phyloP scores from a whole-genome alignment of 768 basidiomycete species.

The Rhizopogon vesiculosus region DNA sequence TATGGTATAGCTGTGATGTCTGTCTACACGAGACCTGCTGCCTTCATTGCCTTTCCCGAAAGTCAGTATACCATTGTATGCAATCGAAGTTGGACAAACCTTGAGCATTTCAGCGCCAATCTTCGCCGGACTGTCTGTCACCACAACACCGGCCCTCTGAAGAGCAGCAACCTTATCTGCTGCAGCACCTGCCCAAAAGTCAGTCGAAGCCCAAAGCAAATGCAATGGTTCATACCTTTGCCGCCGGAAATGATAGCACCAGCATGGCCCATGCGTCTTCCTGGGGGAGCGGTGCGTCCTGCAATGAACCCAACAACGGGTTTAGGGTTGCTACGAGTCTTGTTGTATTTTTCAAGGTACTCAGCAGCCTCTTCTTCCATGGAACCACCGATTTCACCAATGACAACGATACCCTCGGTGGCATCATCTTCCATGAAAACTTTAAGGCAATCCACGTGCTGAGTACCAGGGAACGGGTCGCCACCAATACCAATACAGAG shows the following conservation, averaged over 20 bases:
- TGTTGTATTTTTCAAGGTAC: slow-evolving; percentile 91
- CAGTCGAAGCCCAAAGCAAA: not conserved
- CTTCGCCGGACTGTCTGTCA: slow-evolving; percentile 93
- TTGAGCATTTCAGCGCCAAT: slow-evolving; percentile 89
- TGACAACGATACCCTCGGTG: slow-evolving; percentile 97
- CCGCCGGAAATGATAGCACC: slow-evolving; percentile 98
- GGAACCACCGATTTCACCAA: slow-evolving; percentile 97
- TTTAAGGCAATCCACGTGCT: slow-evolving; percentile 94
- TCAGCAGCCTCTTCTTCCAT: slow-evolving; percentile 99
- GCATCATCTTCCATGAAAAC: slow-evolving; percentile 92
- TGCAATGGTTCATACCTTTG: slow-evolving; percentile 56
- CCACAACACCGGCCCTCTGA: slow-evolving; percentile 87
- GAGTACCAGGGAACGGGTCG: slow-evolving; percentile 94
- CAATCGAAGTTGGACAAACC: slow-evolving; percentile 38
- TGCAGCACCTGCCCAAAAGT: slow-evolving; percentile 62
- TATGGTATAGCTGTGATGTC: slow-evolving; percentile 9
- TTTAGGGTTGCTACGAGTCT: slow-evolving; percentile 80
- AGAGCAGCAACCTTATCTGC: slow-evolving; percentile 91
- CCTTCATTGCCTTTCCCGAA: slow-evolving; percentile 63
- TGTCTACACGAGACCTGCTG: slow-evolving; percentile 62
- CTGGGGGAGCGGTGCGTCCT: slow-evolving; percentile 95
- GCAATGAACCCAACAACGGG: slow-evolving; percentile 98
- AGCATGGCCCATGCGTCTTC: slow-evolving; percentile 96
- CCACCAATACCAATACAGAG: slow-evolving; percentile 97
- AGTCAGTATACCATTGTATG: slow-evolving; percentile 7